These are phyloP conservation scores for Beauveria medogensis DNA, from an alignment of 2,329 filamentous ascomycete genomes.

Conservation along the genomic window DNA sequence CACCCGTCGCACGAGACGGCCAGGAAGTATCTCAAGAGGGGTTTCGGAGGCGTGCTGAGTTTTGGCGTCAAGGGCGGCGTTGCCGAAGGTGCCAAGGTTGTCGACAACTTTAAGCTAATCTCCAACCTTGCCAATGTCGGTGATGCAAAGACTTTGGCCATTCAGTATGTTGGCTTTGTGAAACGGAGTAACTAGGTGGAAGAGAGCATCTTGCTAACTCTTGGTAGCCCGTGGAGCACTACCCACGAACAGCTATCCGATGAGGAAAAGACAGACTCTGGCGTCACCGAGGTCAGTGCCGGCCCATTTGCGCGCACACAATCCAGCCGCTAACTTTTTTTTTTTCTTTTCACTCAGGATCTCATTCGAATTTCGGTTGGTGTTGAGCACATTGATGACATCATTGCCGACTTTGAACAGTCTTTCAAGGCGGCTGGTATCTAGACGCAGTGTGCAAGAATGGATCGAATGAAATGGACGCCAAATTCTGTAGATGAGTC, in stretches of 20 bases:
- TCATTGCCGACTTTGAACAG: constrained; percentile 91
- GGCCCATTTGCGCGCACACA: background rate
- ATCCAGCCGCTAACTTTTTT: background rate
- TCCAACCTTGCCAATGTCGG: constrained; percentile 95
- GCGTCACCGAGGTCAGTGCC: constrained; percentile 61
- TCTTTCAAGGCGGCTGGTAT: constrained; percentile 57
- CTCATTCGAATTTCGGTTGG: constrained; percentile 93
- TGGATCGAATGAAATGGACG: too few relatives aligned
- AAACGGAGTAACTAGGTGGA: background rate
- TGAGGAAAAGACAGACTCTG: constrained; percentile 70
- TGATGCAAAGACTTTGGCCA: constrained; percentile 88
- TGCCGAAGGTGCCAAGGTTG: constrained; percentile 74
- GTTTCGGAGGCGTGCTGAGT: constrained; percentile 83
- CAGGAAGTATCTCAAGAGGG: constrained; percentile 77
- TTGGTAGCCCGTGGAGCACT: constrained; percentile 67
- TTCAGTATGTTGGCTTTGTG: constrained; percentile 46
- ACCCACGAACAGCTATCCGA: constrained; percentile 88
- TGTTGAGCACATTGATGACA: constrained; percentile 94
- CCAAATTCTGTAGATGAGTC: background rate
- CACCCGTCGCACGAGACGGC: constrained; percentile 74
- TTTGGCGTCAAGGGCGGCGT: constrained; percentile 90
- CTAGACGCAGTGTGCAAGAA: background rate
- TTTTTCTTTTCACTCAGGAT: constrained; percentile 42
- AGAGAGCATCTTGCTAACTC: background rate
- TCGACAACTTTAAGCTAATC: constrained; percentile 90